Evolutionary conservation across 805 yeast species (phyloP).

Genomic region (Hagleromyces aurorensis): DNA sequence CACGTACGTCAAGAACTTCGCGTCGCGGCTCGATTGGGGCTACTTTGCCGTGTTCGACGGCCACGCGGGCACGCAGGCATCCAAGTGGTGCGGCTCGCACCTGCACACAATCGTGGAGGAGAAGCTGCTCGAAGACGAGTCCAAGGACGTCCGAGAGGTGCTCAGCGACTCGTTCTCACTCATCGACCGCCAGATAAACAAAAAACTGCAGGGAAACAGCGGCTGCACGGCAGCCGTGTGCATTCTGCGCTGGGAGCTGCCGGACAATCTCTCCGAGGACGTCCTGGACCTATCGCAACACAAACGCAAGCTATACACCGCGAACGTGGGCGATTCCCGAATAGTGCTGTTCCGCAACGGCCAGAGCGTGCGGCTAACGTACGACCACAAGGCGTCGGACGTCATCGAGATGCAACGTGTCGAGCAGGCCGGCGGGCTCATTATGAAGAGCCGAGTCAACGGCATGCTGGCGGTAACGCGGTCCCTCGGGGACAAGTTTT

Average conservation of each 20-base stretch:
- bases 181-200: constrained; percentile 63
- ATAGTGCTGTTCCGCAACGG: constrained; percentile 72
- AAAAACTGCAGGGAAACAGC: constrained; percentile 59
- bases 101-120: constrained; percentile 63
- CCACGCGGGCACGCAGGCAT: constrained; percentile 90
- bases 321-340: constrained; percentile 92
- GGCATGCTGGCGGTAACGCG: constrained; percentile 94
- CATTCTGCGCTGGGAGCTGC: constrained; percentile 73
- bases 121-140: constrained; percentile 41
- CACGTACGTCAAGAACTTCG: constrained; percentile 84
- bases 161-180: constrained; percentile 61
- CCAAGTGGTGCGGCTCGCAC: constrained; percentile 90
- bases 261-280: constrained; percentile 21
- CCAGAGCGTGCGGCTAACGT: constrained; percentile 67
- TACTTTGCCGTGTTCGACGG: constrained; percentile 95
- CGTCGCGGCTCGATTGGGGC: constrained; percentile 88
- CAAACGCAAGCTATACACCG: constrained; percentile 76
- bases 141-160: constrained; percentile 53
- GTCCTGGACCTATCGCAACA: constrained; percentile 35
- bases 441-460: constrained; percentile 86
- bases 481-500: constrained; percentile 87
- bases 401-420: constrained; percentile 67
- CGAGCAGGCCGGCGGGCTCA: constrained; percentile 71
- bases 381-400: constrained; percentile 92
- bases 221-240: constrained; percentile 98